Percentiles rank a stretch among this genome's conserved stretches.
Evolutionary conservation across 305 asterid species (phyloP).

Genomic region (Stenogyne calaminthoides): DNA sequence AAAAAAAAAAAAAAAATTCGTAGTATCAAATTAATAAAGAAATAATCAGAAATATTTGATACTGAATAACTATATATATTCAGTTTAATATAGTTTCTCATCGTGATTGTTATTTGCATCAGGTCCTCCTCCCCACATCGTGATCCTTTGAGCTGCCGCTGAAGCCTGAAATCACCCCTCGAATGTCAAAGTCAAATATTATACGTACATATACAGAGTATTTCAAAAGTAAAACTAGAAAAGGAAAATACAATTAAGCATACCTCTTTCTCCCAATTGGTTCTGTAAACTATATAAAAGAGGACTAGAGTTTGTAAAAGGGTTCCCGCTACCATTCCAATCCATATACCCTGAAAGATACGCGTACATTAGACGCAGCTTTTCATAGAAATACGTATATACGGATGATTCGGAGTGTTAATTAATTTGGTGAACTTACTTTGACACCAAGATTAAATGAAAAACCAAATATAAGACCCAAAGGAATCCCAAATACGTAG

Average conservation of each 20-base stretch:
- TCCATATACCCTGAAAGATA: slow-evolving; percentile 52
- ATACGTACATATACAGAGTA: not conserved
- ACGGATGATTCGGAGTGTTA: not conserved
- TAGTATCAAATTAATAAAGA: not conserved
- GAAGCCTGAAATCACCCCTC: slow-evolving; percentile 36
- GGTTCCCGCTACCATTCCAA: slow-evolving; percentile 54
- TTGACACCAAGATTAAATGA: slow-evolving; percentile 37
- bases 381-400: not conserved
- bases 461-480: slow-evolving; percentile 46
- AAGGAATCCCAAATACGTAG: slow-evolving; percentile 52
- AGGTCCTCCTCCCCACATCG: slow-evolving; percentile 41
- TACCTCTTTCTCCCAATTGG: slow-evolving; percentile 60
- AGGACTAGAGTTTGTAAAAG: slow-evolving; percentile 39
- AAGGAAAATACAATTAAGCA: not conserved
- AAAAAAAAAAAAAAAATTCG: not conserved
- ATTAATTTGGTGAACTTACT: slow-evolving; percentile 28
- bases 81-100: not conserved
- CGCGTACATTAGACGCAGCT: not conserved
- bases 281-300: slow-evolving; percentile 39
- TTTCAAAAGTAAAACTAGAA: too few species aligned
- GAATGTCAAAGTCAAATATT: not conserved
- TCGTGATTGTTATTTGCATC: slow-evolving; percentile 9
- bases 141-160: slow-evolving; percentile 42
- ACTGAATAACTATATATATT: not conserved
- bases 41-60: not conserved